Evolutionary conservation across 345 rosid species (phyloP), one percentile per base, ranked within the genome.

Genomic region (Balakata baccata): DNA sequence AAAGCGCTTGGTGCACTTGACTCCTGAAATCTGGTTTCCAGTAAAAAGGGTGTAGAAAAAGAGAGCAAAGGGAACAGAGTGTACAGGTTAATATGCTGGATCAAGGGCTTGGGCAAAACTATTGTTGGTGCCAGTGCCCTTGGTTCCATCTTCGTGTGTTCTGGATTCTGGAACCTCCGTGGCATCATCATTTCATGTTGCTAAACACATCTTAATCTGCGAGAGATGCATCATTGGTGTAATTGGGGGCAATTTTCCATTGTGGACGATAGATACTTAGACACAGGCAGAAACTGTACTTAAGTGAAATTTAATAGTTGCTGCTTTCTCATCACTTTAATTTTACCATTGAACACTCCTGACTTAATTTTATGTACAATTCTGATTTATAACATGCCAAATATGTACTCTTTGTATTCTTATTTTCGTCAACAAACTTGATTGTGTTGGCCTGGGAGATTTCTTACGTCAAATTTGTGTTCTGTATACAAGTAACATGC

Each of bases 1-100:
- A 92, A 95, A 84, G 98, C 98, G 37, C 96, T 95, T 6, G 99
- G 99, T 47, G 99, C 98, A 0, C 96, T 95, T 69, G 99, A 95
- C 76, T 72, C 89, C 69, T 95, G 83, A 87, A 65, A 11, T n/a
- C 13, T 56, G 65, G 4, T 9, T 46, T 46, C 16, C 60, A 16
- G 67, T 56, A 16, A 16, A 52, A 11, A 38, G 20, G 20, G 57
- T 18, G 6, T 34, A 20, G 49, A 14, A 22, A 70, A 54, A 38
- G 20, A 38, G 9, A 45, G 18, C 50, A 38, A 51, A 50, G 7
- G 74, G 53, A 66, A 34, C 41, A 14, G 51, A 45, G 47, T 59
- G 73, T 59, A 71, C 53, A 25, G 61, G 52, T 49, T 71, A 43
- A n/a, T 47, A 22, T 16, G 64, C 61, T 63, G 41, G 68, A 61